phyloP scores from a whole-genome alignment of 768 basidiomycete genomes.

The Mycena albidolilacea region DNA sequence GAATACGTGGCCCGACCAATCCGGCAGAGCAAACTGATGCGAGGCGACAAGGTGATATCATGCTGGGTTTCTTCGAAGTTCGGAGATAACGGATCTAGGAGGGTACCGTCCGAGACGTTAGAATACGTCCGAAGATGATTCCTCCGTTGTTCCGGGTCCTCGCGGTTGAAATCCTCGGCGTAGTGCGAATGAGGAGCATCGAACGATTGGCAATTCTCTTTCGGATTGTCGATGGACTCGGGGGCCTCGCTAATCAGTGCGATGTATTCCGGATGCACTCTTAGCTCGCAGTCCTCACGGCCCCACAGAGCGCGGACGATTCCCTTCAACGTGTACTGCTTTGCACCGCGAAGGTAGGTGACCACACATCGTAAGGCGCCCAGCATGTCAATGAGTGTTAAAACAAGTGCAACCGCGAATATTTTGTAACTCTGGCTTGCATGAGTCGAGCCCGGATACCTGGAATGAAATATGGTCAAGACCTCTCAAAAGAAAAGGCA shows the following conservation, averaged over 20 bases:
- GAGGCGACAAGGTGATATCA: conserved; percentile 50
- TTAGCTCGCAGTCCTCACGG: conserved; percentile 48
- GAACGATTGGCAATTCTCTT: conserved; percentile 48
- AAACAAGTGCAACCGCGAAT: conserved; percentile 58
- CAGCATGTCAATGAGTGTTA: conserved; percentile 71
- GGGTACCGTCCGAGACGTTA: conserved; percentile 64
- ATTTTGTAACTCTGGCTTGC: conserved; percentile 51
- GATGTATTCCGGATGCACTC: conserved; percentile 65
- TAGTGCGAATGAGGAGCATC: conserved; percentile 46
- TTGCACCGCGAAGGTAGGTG: conserved; percentile 59
- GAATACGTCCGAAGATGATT: conserved; percentile 60
- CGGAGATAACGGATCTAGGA: conserved; percentile 65
- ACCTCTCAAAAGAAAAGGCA: conserved; percentile 15
- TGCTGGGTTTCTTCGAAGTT: conserved; percentile 74
- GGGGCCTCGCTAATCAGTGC: conserved; percentile 69
- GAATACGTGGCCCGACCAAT: conserved; percentile 65
- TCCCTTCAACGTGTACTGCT: conserved; percentile 59
- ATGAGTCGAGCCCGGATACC: conserved; percentile 62
- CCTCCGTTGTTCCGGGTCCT: conserved; percentile 67
- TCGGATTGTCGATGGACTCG: conserved; percentile 59
- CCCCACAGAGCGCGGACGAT: conserved; percentile 74
- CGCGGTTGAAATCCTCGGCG: conserved; percentile 48
- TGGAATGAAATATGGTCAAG: conserved; percentile 45
- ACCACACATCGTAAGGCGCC: conserved; percentile 64
- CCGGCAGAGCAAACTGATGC: conserved; percentile 51